phyloP scores from a whole-genome alignment of 257 asterid genomes.

The Solanum verrucosum region DNA sequence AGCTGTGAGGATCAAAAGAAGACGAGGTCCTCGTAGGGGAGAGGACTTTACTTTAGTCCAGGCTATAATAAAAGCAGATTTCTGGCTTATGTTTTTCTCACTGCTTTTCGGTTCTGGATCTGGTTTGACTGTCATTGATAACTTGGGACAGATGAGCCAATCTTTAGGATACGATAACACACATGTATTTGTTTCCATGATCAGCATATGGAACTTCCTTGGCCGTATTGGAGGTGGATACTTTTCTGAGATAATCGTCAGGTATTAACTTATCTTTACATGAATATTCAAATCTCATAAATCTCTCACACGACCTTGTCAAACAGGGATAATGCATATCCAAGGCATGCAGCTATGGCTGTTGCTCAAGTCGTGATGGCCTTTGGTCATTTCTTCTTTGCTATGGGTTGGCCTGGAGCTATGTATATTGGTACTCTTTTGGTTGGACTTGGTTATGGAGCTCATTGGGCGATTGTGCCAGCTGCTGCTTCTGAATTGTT shows the following conservation, averaged over 20 bases:
- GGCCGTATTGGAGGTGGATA: conserved; percentile 64
- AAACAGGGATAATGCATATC: conserved; percentile 74
- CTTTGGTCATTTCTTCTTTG: conserved; percentile 70
- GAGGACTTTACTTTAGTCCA: conserved; percentile 53
- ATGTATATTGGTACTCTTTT: conserved; percentile 81
- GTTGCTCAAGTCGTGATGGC: conserved; percentile 74
- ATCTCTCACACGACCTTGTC: conserved; percentile 1
- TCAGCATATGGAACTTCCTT: conserved; percentile 59
- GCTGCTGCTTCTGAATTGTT: conserved; percentile 89
- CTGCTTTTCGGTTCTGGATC: conserved; percentile 54
- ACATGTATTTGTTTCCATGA: conserved; percentile 49
- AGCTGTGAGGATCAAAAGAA: conserved; percentile 45
- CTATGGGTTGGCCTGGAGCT: conserved; percentile 88
- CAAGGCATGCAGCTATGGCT: conserved; percentile 71
- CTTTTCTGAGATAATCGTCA: conserved; percentile 54
- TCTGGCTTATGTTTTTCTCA: conserved; percentile 59
- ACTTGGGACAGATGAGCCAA: conserved; percentile 56
- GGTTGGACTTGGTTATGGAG: conserved; percentile 92
- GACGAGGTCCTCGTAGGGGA: conserved; percentile 48
- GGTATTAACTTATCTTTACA: conserved; percentile 2
- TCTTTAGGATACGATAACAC: conserved; percentile 45
- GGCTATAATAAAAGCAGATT: conserved; percentile 50
- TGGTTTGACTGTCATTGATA: conserved; percentile 57
- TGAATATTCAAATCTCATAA: neutral
- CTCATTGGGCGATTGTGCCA: conserved; percentile 95